Evolutionary conservation across 805 yeast species (phyloP), one percentile per base, ranked within the genome.

Genomic region (Yamadazyma scolyti): DNA sequence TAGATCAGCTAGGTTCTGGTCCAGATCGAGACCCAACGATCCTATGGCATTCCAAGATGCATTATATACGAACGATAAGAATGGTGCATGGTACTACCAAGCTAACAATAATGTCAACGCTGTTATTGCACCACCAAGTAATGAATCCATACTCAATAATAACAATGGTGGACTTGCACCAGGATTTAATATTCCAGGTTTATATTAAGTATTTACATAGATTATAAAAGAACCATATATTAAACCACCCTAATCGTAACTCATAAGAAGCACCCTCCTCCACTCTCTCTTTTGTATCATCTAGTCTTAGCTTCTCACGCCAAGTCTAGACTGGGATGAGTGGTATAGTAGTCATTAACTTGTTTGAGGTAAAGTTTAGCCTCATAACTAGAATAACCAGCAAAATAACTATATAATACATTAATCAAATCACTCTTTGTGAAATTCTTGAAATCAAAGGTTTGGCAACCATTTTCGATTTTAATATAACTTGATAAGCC

Each of bases 1-100:
- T 56, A 76, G 93, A 51, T 78, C 94, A 4, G 85, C 95, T 15
- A 63, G 97, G 34, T 85, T 94, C 58, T 93, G 99, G 99, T 78
- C 89, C 18, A 69, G 99, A 30, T 82, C 95, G 1, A 71, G 95
- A 51, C 96, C 97, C 2, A 82, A 80, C 44, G 98, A 93, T 61
- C 82, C 86, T 1, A 75, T 73, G 50, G 83, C 85, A 3, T 87
- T 77, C 61, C 76, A 79, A 42, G 96, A 86, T 54, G 82, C 86
- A 10, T 78, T 86, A 34, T 87, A 88, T 57, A 81, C 86, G 9
- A 62, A 67, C 43, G 68, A 66, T 20, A 65, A 67, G 42, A 54
- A 50, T 25, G 72, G 71, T 9, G 70, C 71, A 9, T 65, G 72
- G 73, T 66, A 66, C 46, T 66, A 65, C 36, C 61, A 65, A 13